phyloP scores from a whole-genome alignment of 2,329 filamentous ascomycete genomes.

The Zopfia rhizophila region DNA sequence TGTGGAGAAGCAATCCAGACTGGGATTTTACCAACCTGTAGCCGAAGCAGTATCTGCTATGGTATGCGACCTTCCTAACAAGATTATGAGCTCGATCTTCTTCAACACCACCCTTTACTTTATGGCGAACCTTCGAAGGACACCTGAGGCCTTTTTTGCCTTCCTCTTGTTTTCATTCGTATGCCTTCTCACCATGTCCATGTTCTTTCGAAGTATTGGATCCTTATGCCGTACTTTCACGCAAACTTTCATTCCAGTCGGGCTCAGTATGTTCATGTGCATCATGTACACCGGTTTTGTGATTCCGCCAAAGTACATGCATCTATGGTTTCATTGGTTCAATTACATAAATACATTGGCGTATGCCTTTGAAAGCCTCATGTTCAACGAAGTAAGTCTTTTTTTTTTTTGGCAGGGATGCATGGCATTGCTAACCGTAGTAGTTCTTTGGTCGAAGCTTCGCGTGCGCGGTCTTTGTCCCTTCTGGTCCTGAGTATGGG shows the following conservation, averaged over 20 bases:
- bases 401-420: neutral
- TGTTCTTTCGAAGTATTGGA: slow-evolving; percentile 80
- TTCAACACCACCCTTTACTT: slow-evolving; percentile 86
- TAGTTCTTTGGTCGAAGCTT: slow-evolving; percentile 70
- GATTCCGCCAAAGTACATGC: slow-evolving; percentile 67
- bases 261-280: slow-evolving; percentile 66
- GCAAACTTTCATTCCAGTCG: slow-evolving; percentile 62
- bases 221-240: slow-evolving; percentile 71
- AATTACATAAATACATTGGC: slow-evolving; percentile 78
- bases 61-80: slow-evolving; percentile 82
- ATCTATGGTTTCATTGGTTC: slow-evolving; percentile 80
- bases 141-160: slow-evolving; percentile 79
- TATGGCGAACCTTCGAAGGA: slow-evolving; percentile 77
- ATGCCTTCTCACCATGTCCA: slow-evolving; percentile 77
- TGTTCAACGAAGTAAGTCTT: slow-evolving; percentile 73
- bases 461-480: slow-evolving; percentile 53
- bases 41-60: slow-evolving; percentile 83
- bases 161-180: slow-evolving; percentile 77
- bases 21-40: slow-evolving; percentile 84
- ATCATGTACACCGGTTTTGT: slow-evolving; percentile 72
- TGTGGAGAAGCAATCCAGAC: slow-evolving; percentile 83
- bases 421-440: neutral
- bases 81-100: slow-evolving; percentile 71
- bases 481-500: slow-evolving; percentile 46
- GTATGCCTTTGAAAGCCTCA: slow-evolving; percentile 78